These are phyloP conservation scores for Lagerstroemia speciosa DNA, from an alignment of 345 rosid species.

Conservation along the genomic window DNA sequence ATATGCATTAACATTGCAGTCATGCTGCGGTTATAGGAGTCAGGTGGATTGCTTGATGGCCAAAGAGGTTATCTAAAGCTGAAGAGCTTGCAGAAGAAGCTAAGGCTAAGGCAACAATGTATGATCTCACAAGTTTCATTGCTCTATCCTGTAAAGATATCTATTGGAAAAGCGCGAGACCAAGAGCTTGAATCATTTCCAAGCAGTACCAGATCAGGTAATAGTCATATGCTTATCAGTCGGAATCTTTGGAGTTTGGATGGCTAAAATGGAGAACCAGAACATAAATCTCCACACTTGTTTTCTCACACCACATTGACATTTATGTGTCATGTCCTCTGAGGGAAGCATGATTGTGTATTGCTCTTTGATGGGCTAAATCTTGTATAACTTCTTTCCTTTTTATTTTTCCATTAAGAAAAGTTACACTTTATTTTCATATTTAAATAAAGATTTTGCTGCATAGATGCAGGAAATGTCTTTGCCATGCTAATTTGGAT, in stretches of 20 bases:
- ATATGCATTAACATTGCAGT: not conserved
- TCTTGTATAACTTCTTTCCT: no score
- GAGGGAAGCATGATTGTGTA: not conserved
- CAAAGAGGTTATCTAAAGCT: conserved; percentile 58
- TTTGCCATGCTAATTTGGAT: not conserved
- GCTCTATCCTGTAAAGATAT: conserved; percentile 69
- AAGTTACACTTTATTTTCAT: not conserved
- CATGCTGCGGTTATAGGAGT: conserved; percentile 36
- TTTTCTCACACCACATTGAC: not conserved
- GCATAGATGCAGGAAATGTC: not conserved
- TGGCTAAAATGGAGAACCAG: not conserved
- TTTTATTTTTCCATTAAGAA: not conserved
- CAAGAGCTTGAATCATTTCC: conserved; percentile 92
- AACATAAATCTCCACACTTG: no score
- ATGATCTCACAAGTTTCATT: conserved; percentile 81
- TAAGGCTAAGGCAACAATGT: conserved; percentile 70
- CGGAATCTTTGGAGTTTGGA: not conserved
- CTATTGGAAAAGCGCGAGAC: conserved; percentile 71
- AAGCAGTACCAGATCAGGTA: conserved; percentile 65
- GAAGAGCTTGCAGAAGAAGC: conserved; percentile 60
- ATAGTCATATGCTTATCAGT: conserved; percentile 6
- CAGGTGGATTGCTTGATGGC: conserved; percentile 47
- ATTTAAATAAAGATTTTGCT: not conserved
- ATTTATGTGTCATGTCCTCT: not conserved
- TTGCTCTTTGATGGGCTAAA: no score